A percentile compares a stretch with the other conserved stretches of the same genome.
Conservation (phyloP, 352 stramenopile species). For the Phytopythium ostracodes region DNA sequence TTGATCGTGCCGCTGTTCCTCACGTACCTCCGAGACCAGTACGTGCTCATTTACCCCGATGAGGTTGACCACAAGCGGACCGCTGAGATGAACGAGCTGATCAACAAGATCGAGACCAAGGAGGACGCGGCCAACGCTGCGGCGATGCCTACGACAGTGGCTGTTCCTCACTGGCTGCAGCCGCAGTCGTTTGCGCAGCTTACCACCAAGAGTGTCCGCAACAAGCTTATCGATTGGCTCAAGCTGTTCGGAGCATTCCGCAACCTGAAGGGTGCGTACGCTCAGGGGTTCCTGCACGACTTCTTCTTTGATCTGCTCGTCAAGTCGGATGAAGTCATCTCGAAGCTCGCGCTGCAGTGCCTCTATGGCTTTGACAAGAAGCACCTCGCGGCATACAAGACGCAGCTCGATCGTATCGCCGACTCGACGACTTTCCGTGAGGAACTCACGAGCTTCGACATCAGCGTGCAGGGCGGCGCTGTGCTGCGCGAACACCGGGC, state of each 20-base stretch:
- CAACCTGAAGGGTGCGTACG: constrained; percentile 87
- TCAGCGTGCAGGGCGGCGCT: constrained; percentile 57
- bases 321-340: constrained; percentile 86
- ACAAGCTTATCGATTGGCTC: constrained; percentile 80
- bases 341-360: constrained; percentile 83
- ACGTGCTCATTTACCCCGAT: constrained; percentile 66
- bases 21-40: constrained; percentile 80
- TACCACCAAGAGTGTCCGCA: constrained; percentile 71
- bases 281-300: constrained; percentile 66
- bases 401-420: constrained; percentile 74
- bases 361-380: constrained; percentile 84
- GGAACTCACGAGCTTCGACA: constrained; percentile 88
- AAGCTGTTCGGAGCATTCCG: constrained; percentile 79
- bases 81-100: constrained; percentile 37
- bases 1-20: constrained; percentile 87
- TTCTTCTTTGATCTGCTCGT: constrained; percentile 89
- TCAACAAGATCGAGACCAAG: constrained; percentile 34
- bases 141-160: neutral
- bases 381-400: constrained; percentile 83
- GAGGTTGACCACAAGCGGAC: constrained; percentile 49
- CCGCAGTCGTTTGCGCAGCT: constrained; percentile 32
- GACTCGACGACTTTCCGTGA: constrained; percentile 85
- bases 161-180: constrained; percentile 16
- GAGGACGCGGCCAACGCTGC: neutral
- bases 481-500: constrained; percentile 80